Evolutionary conservation across 2,329 filamentous ascomycete species (phyloP), one percentile per base, ranked within the genome.

Genomic region (Fusarium burgessii): DNA sequence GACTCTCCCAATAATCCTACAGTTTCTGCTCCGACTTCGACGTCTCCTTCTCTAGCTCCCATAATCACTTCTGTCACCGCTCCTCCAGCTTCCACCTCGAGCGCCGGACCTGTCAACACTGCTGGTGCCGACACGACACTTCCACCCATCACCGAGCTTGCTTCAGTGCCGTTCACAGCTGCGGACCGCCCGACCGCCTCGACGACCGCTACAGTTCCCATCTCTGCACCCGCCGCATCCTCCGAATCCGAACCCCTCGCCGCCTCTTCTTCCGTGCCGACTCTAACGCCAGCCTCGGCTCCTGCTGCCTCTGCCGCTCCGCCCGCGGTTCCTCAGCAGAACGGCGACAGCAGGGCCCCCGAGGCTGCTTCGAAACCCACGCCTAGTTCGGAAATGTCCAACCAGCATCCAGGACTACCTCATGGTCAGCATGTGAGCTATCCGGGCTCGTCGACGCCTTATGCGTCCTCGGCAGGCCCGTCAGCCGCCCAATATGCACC

Each of bases 331-430:
- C 59, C 68, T 58, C 75, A 78, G 68, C 74, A 78, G 55, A 79
- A 80, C 78, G 77, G 78, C 72, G 74, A 79, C 71, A 75, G 72
- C 73, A 74, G 72, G 75, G 74, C 73, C 59, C 58, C 74, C 65
- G 77, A 77, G 65, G 62, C 73, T 71, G 74, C 68, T 55, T 66
- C 75, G 51, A 67, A 57, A 38, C 57, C 70, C 45, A 52, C 62
- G 35, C 52, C 61, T 57, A 74, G 75, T 50, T 60, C 71, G 61
- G 77, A 80, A 65, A 81, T 81, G 80, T 76, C 79, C 62, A 78
- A 72, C 69, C 78, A 80, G 69, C 75, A 77, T 57, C 74, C 74
- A 62, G 74, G 74, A 74, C 58, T 76, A 69, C 74, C 74, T 58
- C 74, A 80, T 70, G 75, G 76, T 55, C 68, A 76, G 43, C 70